Percentiles rank a stretch among this genome's conserved stretches.
Evolutionary conservation across 2,329 filamentous ascomycete genomes (phyloP).

Genomic region (Harringtonia lauricola): DNA sequence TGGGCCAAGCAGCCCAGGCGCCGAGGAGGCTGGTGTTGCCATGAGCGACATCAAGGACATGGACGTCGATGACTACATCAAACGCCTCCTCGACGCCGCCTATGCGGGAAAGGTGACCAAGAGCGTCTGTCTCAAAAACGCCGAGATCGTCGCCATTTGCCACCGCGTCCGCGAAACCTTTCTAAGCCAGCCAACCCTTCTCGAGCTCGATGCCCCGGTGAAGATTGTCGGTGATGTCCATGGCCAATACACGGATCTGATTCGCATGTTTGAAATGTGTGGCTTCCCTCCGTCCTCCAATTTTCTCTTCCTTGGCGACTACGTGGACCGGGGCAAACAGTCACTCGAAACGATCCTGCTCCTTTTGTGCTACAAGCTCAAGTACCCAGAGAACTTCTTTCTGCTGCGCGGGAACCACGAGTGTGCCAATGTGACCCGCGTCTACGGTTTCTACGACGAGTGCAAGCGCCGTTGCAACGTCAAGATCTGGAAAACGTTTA

Average conservation of each 20-base stretch:
- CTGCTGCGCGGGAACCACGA: constrained; percentile 90
- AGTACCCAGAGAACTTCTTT: constrained; percentile 97
- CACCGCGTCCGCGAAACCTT: constrained; percentile 80
- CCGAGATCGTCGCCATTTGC: constrained; percentile 91
- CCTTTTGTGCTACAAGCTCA: constrained; percentile 91
- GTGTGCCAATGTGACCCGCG: constrained; percentile 88
- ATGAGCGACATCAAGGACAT: constrained; percentile 88
- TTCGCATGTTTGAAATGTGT: constrained; percentile 97
- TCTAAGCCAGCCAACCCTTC: constrained; percentile 77
- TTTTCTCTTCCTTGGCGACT: constrained; percentile 90
- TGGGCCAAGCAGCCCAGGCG: constrained; percentile 13
- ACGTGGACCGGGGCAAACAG: constrained; percentile 93
- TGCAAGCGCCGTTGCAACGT: constrained; percentile 95
- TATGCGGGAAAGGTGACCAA: constrained; percentile 97
- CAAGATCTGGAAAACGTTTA: constrained; percentile 96
- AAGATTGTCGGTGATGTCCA: constrained; percentile 98
- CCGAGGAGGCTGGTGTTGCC: constrained; percentile 43
- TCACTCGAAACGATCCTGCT: constrained; percentile 90
- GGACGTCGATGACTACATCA: constrained; percentile 95
- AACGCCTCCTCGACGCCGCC: constrained; percentile 82
- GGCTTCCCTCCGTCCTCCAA: constrained; percentile 88
- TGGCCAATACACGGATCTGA: constrained; percentile 90
- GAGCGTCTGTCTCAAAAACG: constrained; percentile 93
- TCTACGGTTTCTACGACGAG: constrained; percentile 97
- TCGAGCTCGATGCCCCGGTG: constrained; percentile 88